A percentile compares a stretch with the other conserved stretches of the same genome.
Evolutionary conservation across 768 basidiomycete genomes (phyloP).

Genomic region (Termitomyces sp.): DNA sequence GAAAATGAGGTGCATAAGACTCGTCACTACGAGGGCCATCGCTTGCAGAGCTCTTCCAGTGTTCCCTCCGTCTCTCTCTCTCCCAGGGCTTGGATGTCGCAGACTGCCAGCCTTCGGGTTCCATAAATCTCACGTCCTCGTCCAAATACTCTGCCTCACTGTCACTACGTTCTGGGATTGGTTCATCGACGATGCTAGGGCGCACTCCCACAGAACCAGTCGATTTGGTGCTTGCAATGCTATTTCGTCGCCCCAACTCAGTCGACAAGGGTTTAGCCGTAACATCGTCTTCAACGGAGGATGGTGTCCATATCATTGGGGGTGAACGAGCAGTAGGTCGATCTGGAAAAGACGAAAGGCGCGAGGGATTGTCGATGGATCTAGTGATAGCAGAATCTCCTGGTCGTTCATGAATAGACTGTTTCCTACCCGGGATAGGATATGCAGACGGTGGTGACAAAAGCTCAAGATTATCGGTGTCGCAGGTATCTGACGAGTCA

Average conservation of each 20-base stretch:
- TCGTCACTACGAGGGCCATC: slow-evolving; percentile 14
- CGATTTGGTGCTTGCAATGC: slow-evolving; percentile 47
- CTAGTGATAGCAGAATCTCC: slow-evolving; percentile 4
- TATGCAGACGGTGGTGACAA: slow-evolving; percentile 16
- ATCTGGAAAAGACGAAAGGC: slow-evolving; percentile 22
- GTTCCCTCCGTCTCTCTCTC: slow-evolving; percentile 17
- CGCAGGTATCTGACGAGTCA: slow-evolving; percentile 3
- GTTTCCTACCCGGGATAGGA: slow-evolving; percentile 12
- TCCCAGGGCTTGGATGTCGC: slow-evolving; percentile 12
- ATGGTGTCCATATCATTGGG: slow-evolving; percentile 46
- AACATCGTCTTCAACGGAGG: slow-evolving; percentile 41
- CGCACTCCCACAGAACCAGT: slow-evolving; percentile 37
- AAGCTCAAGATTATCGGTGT: slow-evolving; percentile 21
- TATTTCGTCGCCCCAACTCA: slow-evolving; percentile 41
- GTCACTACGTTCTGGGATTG: slow-evolving; percentile 33
- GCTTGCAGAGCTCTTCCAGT: slow-evolving; percentile 17
- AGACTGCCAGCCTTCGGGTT: slow-evolving; percentile 9
- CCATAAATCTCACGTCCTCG: background rate
- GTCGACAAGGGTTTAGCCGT: slow-evolving; percentile 34
- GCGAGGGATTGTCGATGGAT: slow-evolving; percentile 11
- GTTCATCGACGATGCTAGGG: slow-evolving; percentile 34
- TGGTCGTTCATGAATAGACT: background rate
- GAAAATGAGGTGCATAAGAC: background rate
- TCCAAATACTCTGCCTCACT: slow-evolving; percentile 14
- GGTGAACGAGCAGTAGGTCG: slow-evolving; percentile 29